phyloP scores from a whole-genome alignment of 2,329 filamentous ascomycete genomes.

The Ophiostoma perfectum region DNA sequence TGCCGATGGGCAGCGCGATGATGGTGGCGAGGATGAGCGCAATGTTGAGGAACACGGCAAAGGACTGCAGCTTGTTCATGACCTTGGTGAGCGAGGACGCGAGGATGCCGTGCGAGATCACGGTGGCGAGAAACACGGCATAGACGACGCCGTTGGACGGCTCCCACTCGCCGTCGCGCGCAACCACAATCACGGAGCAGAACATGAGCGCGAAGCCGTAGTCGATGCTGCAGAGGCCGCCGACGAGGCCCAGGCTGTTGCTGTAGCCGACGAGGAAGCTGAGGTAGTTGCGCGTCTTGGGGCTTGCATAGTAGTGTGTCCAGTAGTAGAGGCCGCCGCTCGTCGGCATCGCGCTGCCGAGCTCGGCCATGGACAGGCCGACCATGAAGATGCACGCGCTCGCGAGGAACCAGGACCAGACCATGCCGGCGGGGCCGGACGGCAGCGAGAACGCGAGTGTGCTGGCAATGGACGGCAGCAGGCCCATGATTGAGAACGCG shows the following conservation, averaged over 20 bases:
- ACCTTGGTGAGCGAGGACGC: constrained; percentile 48
- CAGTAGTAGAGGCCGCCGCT: constrained; percentile 55
- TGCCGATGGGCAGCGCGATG: constrained; percentile 51
- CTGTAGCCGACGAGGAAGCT: constrained; percentile 57
- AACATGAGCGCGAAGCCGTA: constrained; percentile 54
- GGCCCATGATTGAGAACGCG: constrained; percentile 56
- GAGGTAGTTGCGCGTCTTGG: constrained; percentile 51
- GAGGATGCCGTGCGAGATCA: constrained; percentile 50
- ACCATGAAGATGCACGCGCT: constrained; percentile 54
- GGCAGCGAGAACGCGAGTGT: constrained; percentile 55
- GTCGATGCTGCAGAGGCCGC: constrained; percentile 57
- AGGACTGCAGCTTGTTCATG: constrained; percentile 55
- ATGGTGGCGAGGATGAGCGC: constrained; percentile 52
- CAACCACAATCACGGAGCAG: constrained; percentile 52
- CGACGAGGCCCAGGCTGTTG: constrained; percentile 56
- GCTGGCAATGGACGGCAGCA: constrained; percentile 56
- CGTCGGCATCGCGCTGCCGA: constrained; percentile 53
- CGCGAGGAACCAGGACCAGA: constrained; percentile 59
- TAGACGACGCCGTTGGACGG: constrained; percentile 54
- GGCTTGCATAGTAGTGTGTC: constrained; percentile 55
- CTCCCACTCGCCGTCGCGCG: constrained; percentile 51
- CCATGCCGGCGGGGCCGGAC: constrained; percentile 55
- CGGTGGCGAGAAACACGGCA: constrained; percentile 49
- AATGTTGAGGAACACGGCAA: constrained; percentile 52
- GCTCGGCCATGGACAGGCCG: constrained; percentile 53